These are phyloP conservation scores for Penicillium polonicum DNA, from an alignment of 2,329 filamentous ascomycete species.

Conservation along the genomic window DNA sequence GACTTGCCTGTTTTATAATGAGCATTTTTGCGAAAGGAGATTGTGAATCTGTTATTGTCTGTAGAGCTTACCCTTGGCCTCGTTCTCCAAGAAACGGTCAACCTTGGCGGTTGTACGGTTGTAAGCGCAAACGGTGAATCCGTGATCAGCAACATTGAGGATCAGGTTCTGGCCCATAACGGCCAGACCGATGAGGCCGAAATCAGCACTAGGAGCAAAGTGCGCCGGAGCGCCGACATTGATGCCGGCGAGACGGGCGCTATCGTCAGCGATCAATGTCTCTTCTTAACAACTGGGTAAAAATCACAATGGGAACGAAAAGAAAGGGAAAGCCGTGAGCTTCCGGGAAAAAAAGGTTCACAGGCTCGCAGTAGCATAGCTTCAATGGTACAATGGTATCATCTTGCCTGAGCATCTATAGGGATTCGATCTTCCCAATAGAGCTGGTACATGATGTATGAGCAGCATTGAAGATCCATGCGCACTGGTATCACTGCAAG, in stretches of 20 bases:
- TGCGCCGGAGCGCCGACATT: slow-evolving; percentile 65
- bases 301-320: slow-evolving; percentile 3
- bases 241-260: slow-evolving; percentile 72
- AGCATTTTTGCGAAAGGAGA: background rate
- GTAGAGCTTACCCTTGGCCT: slow-evolving; percentile 67
- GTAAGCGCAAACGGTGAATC: slow-evolving; percentile 96
- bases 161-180: slow-evolving; percentile 90
- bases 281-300: slow-evolving; percentile 33
- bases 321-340: slow-evolving; percentile 3
- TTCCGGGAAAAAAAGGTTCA: slow-evolving; percentile 7
- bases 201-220: slow-evolving; percentile 67
- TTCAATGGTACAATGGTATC: slow-evolving; percentile 3
- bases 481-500: background rate
- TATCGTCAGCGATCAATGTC: slow-evolving; percentile 50
- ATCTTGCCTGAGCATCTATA: slow-evolving; percentile 6
- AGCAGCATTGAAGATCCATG: slow-evolving; percentile 4
- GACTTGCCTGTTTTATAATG: slow-evolving; percentile 69
- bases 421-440: background rate
- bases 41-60: background rate
- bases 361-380: background rate
- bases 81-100: slow-evolving; percentile 86
- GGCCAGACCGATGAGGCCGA: slow-evolving; percentile 89
- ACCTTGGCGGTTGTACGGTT: slow-evolving; percentile 99
- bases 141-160: slow-evolving; percentile 83
- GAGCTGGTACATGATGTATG: slow-evolving; percentile 1